Evolutionary conservation across 176 grass and related monocot genomes (phyloP).

Genomic region (Aegilops tauschii): DNA sequence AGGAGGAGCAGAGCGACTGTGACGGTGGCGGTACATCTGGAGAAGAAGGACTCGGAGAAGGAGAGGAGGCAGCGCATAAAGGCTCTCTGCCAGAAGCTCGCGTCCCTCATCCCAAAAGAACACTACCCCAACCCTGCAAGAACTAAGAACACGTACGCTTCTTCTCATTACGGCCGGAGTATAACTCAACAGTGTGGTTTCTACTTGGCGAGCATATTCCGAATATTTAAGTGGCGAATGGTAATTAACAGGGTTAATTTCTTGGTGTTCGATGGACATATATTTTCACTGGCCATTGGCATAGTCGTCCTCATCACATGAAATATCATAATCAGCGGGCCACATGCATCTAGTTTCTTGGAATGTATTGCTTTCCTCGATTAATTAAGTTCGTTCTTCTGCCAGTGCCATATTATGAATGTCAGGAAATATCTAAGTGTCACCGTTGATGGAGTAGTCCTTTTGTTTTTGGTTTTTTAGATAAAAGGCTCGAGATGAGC

Average conservation of each 20-base stretch:
- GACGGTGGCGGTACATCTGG: not conserved
- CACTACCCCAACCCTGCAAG: constrained; percentile 12
- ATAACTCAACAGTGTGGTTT: not conserved
- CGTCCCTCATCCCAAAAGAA: constrained; percentile 51
- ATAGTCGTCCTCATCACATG: not conserved
- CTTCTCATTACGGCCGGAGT: not conserved
- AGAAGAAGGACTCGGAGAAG: constrained; percentile 66
- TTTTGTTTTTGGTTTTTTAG: too few relatives aligned
- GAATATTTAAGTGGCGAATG: too few relatives aligned
- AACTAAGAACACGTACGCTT: not conserved
- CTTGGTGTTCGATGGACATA: too few relatives aligned
- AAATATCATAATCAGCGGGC: not conserved
- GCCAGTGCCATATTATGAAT: too few relatives aligned
- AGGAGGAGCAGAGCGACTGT: not conserved
- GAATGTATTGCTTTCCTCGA: constrained; percentile 2
- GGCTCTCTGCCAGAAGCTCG: constrained; percentile 53
- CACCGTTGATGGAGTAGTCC: too few relatives aligned
- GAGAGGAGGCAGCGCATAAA: constrained; percentile 63
- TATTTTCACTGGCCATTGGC: too few relatives aligned
- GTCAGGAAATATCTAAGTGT: too few relatives aligned
- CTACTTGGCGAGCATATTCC: not conserved
- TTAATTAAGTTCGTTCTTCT: not conserved
- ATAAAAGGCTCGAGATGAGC: too few relatives aligned
- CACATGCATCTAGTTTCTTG: not conserved
- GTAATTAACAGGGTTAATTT: too few relatives aligned